Base-by-base conservation (phyloP, 2,329 filamentous ascomycete species). In the Colletotrichum sublineola region DNA sequence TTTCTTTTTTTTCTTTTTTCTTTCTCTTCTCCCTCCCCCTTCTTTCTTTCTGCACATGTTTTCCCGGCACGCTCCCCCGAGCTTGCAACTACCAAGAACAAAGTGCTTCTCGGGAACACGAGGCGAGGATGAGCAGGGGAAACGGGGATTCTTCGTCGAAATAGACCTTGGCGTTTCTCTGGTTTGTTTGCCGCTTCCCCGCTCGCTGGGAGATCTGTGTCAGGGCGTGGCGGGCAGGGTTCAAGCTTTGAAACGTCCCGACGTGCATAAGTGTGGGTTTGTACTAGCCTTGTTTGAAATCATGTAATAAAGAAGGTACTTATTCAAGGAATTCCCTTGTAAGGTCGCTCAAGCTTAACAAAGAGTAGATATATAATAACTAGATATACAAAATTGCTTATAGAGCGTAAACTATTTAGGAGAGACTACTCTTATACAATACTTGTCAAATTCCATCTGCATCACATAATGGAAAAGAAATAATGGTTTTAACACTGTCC, bases 171-270 rank as follows among this genome's bases (percentile, higher is more conserved):
- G 15, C 15, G 48, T 65, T 73, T 29, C 55, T 65, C 55, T 50
- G 44, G 44, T 52, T 50, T 9, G 7, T 38, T 55, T 18, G 20
- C 18, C 29, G 50, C 29, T 40, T 18, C 9, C 14, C 40, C 9
- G 31, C 20, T 3, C 14, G 42, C 14, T 50, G 53, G 67, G 36
- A 36, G n/a, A 62, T 14, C 52, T 57, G 20, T 40, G 42, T 12
- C 31, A 29, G 44, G 57, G 18, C n/a, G 11, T 44, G 50, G 40
- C 44, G 58, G 53, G 52, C 65, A 63, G 56, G 65, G 66, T 61
- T 62, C 66, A 50, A 50, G 48, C 24, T 24, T 61, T 50, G 70
- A 70, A 70, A 73, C 70, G 33, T 70, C 55, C 63, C 62, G 56
- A 69, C 58, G 46, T 64, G 60, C 58, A 52, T 11, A 4, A 18